Percentiles rank a stretch among this genome's conserved stretches.
Evolutionary conservation across 495 filamentous ascomycete genomes (phyloP).

Genomic region (Xylaria cubensis): DNA sequence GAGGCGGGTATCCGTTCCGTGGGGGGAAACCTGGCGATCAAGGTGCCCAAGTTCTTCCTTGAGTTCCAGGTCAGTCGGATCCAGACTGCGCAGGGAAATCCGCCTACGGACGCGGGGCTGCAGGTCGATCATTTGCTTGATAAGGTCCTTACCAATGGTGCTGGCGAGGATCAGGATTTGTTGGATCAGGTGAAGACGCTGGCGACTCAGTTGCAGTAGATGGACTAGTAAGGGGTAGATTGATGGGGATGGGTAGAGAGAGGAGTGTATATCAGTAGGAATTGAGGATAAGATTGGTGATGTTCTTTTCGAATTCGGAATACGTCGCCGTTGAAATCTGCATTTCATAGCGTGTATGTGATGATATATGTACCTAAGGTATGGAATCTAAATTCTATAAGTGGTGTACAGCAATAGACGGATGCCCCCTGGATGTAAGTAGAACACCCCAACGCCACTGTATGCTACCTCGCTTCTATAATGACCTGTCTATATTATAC

Average conservation of each 20-base stretch:
- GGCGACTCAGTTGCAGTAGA: conserved; percentile 41
- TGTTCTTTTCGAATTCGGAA: neutral
- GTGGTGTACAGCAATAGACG: conserved; percentile 12
- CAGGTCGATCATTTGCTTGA: conserved; percentile 54
- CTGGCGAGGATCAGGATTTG: conserved; percentile 45
- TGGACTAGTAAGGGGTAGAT: neutral
- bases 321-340: neutral
- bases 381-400: conserved; percentile 15
- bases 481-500: conserved; percentile 53
- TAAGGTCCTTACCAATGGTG: conserved; percentile 57
- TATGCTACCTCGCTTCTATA: conserved; percentile 28
- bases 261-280: neutral
- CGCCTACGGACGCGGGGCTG: conserved; percentile 48
- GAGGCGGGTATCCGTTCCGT: conserved; percentile 56
- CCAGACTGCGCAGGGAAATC: conserved; percentile 55
- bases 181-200: conserved; percentile 48
- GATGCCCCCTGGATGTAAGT: neutral
- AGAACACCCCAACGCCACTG: conserved; percentile 15
- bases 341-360: neutral
- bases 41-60: conserved; percentile 59
- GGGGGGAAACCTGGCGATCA: conserved; percentile 50
- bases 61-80: conserved; percentile 57
- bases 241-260: neutral
- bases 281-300: neutral
- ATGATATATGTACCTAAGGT: neutral